A percentile compares a stretch with the other conserved stretches of the same genome.
phyloP scores from a whole-genome alignment of 2,329 filamentous ascomycete species.

The Nemania diffusa region DNA sequence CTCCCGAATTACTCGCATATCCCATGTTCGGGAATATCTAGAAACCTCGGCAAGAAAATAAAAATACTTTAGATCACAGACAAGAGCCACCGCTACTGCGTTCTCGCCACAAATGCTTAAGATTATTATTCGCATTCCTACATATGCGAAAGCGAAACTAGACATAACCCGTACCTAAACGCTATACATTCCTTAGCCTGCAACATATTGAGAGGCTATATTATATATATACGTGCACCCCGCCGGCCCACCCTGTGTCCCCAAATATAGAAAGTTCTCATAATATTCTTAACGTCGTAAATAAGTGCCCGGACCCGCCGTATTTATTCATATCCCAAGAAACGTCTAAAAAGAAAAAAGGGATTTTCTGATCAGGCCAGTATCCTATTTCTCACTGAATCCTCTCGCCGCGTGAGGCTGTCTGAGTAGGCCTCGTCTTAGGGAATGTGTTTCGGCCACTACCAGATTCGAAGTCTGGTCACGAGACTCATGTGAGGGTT shows the following conservation, averaged over 20 bases:
- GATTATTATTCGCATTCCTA: not conserved
- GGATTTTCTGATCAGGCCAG: not conserved
- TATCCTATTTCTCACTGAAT: not conserved
- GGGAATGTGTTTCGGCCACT: not conserved
- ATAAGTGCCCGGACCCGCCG: not conserved
- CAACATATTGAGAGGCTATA: too few species aligned
- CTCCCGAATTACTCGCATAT: too few species aligned
- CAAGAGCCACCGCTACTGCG: not conserved
- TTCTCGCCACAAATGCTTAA: not conserved
- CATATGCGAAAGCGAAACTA: not conserved
- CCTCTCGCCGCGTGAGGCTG: not conserved
- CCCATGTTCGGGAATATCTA: too few species aligned
- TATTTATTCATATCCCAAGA: not conserved
- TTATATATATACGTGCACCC: not conserved
- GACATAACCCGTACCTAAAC: not conserved
- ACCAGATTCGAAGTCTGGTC: not conserved
- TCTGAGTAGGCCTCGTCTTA: not conserved
- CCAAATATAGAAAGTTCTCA: not conserved
- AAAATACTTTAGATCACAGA: not conserved
- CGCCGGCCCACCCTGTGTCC: not conserved
- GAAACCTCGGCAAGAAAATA: not conserved
- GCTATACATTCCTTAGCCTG: not conserved
- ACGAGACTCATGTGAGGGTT: constrained; percentile 67
- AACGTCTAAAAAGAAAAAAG: constrained; percentile 6
- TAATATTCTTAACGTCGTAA: not conserved